A percentile compares a stretch with the other conserved stretches of the same genome.
Evolutionary conservation across 164 flowering plant genomes (phyloP).

Genomic region (Houttuynia cordata): DNA sequence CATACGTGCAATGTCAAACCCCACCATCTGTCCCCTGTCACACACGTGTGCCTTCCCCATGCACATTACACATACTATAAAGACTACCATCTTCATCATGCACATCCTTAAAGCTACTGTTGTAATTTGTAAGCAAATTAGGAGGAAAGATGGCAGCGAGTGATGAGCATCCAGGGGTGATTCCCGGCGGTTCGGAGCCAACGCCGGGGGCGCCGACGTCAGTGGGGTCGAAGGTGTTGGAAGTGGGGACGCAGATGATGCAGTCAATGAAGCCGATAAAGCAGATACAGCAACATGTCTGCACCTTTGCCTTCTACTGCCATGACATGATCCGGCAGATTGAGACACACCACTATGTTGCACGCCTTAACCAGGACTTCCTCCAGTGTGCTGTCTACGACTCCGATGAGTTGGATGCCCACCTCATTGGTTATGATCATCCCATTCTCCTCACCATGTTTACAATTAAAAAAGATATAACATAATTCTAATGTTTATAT

Average conservation of each 20-base stretch:
- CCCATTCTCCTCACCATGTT: neutral
- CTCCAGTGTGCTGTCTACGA: conserved; percentile 91
- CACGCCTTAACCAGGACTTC: conserved; percentile 68
- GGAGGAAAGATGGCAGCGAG: conserved; percentile 39
- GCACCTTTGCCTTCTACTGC: conserved; percentile 66
- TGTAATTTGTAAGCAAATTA: too few relatives aligned
- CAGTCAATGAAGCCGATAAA: conserved; percentile 70
- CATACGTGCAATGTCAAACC: too few relatives aligned
- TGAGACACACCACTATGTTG: conserved; percentile 67
- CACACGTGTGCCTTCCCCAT: too few relatives aligned
- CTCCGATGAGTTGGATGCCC: conserved; percentile 40
- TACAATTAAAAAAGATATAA: too few relatives aligned
- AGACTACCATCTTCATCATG: too few relatives aligned
- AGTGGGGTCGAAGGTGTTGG: conserved; percentile 31
- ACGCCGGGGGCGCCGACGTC: conserved; percentile 44
- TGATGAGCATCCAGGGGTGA: conserved; percentile 20
- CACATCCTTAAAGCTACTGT: too few relatives aligned
- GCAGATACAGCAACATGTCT: conserved; percentile 53
- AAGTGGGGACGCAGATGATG: conserved; percentile 59
- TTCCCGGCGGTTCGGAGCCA: conserved; percentile 8
- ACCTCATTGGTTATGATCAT: conserved; percentile 62
- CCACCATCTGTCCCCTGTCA: too few relatives aligned
- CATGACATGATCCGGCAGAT: conserved; percentile 83
- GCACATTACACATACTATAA: too few relatives aligned
- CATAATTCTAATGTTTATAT: too few relatives aligned